These are phyloP conservation scores for Ophiocordyceps camponoti-leonardi DNA, from an alignment of 2,329 filamentous ascomycete genomes.

Conservation along the genomic window DNA sequence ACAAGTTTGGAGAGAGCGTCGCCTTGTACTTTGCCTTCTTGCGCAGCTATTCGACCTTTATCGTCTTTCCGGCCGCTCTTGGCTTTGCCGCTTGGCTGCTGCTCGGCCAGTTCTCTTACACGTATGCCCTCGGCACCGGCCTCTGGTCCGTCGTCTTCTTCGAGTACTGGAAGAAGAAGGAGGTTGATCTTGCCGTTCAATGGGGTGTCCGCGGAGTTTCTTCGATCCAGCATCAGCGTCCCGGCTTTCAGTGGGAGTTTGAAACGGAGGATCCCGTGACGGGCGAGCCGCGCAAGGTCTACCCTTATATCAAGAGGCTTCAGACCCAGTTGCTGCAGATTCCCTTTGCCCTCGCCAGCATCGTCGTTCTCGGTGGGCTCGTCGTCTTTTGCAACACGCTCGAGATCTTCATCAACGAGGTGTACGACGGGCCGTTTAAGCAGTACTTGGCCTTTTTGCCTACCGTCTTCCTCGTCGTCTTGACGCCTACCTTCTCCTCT, in stretches of 20 bases:
- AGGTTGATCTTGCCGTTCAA: conserved; percentile 67
- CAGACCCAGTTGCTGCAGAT: conserved; percentile 64
- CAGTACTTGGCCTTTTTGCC: conserved; percentile 71
- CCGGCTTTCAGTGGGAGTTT: conserved; percentile 64
- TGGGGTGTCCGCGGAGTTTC: conserved; percentile 84
- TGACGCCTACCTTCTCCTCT: conserved; percentile 62
- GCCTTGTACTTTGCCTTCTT: conserved; percentile 94
- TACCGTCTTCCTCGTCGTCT: conserved; percentile 68
- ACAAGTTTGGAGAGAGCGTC: conserved; percentile 67
- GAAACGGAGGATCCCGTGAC: conserved; percentile 66
- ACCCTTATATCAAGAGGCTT: conserved; percentile 59
- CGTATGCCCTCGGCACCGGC: conserved; percentile 63
- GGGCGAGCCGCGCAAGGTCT: conserved; percentile 60
- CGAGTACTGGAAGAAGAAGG: conserved; percentile 92
- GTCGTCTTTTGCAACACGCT: conserved; percentile 81
- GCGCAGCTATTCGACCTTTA: conserved; percentile 74
- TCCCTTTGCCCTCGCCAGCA: conserved; percentile 65
- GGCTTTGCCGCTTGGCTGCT: conserved; percentile 65
- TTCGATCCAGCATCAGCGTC: conserved; percentile 58
- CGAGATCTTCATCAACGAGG: conserved; percentile 89
- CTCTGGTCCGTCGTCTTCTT: conserved; percentile 85
- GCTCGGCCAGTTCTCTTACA: conserved; percentile 66
- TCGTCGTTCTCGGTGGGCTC: conserved; percentile 56
- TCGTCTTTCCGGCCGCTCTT: conserved; percentile 65
- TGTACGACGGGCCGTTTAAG: conserved; percentile 83